Evolutionary conservation across 768 basidiomycete species (phyloP).

Genomic region (Obba rivulosa): DNA sequence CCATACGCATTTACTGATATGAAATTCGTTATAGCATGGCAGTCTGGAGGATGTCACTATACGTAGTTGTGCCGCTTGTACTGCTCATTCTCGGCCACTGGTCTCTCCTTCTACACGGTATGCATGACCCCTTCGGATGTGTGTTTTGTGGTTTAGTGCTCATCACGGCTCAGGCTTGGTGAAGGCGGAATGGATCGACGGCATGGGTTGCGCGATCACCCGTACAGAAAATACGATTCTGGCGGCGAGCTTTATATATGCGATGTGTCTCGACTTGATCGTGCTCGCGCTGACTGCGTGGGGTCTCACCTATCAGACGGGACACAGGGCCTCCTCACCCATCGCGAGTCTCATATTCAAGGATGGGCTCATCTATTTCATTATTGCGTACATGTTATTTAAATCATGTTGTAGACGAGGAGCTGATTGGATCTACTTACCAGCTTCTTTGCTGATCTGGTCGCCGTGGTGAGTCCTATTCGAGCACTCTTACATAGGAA

Average conservation of each 20-base stretch:
- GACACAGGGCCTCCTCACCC: slow-evolving; percentile 27
- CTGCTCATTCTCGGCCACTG: slow-evolving; percentile 64
- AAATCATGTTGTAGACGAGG: background rate
- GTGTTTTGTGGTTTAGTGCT: too few relatives aligned
- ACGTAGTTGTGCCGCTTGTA: slow-evolving; percentile 43
- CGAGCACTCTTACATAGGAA: too few relatives aligned
- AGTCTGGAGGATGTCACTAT: slow-evolving; percentile 56
- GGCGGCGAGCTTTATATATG: slow-evolving; percentile 69
- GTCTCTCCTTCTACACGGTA: slow-evolving; percentile 65
- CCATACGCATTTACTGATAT: background rate
- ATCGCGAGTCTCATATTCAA: slow-evolving; percentile 62
- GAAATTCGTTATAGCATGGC: slow-evolving; percentile 35
- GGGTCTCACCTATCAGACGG: slow-evolving; percentile 40
- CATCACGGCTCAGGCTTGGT: slow-evolving; percentile 40
- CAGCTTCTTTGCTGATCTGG: slow-evolving; percentile 37
- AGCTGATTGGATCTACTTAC: slow-evolving; percentile 6
- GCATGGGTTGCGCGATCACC: slow-evolving; percentile 48
- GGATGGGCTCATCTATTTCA: slow-evolving; percentile 73
- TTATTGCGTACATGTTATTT: slow-evolving; percentile 53
- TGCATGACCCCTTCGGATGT: background rate
- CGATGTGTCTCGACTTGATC: slow-evolving; percentile 66
- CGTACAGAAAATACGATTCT: slow-evolving; percentile 58
- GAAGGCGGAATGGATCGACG: slow-evolving; percentile 47
- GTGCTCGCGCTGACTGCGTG: slow-evolving; percentile 56
- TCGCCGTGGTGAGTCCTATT: slow-evolving; percentile 31